Conservation (phyloP, 2,329 filamentous ascomycete species). For the Trichoderma simmonsii region DNA sequence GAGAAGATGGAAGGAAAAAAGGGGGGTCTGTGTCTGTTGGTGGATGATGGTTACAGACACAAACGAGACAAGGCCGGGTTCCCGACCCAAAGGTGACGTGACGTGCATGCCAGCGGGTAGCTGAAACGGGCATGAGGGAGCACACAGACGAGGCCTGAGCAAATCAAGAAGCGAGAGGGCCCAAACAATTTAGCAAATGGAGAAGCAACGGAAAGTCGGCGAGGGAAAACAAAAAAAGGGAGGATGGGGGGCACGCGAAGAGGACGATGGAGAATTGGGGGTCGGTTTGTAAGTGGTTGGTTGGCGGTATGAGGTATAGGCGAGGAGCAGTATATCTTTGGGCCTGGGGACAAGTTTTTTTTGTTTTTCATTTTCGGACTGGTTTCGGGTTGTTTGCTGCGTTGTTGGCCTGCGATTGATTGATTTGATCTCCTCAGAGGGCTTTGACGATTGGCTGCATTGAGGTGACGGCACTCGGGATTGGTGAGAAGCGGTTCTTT, state of each 20-base stretch:
- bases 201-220: background rate
- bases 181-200: background rate
- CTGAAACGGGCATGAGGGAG: constrained; percentile 10
- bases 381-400: background rate
- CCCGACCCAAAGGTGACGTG: constrained; percentile 9
- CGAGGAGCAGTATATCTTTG: background rate
- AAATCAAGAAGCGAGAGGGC: background rate
- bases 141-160: background rate
- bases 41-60: background rate
- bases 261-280: background rate
- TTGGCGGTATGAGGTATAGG: background rate
- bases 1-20: background rate
- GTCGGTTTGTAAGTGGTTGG: background rate
- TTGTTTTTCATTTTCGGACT: background rate
- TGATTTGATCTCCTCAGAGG: background rate
- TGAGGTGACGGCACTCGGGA: background rate
- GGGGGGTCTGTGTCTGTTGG: background rate
- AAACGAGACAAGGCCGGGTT: background rate
- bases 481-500: background rate
- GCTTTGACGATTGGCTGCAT: background rate
- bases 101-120: constrained; percentile 15
- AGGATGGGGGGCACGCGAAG: background rate
- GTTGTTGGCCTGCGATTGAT: constrained; percentile 4
- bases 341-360: background rate
- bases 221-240: background rate